Conservation (phyloP, 345 rosid species). For the Camelina laxa region DNA sequence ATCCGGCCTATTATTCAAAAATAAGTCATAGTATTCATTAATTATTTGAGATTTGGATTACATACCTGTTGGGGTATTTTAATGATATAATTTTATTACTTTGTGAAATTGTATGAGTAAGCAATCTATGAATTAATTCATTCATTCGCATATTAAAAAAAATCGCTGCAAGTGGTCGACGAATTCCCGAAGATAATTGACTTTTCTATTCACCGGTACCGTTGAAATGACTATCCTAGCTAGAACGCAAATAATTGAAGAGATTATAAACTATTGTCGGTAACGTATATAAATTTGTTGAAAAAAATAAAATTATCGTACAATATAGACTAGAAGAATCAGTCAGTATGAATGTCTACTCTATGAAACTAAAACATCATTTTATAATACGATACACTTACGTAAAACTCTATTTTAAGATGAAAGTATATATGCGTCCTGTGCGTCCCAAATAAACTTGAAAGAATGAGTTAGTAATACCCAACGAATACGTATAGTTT, state of each 20-base stretch:
- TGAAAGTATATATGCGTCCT: no score
- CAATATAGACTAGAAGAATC: slow-evolving; percentile 6
- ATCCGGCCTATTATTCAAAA: neutral
- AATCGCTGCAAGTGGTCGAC: neutral
- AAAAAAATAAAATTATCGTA: neutral
- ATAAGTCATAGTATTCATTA: neutral
- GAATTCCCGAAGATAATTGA: slow-evolving; percentile 16
- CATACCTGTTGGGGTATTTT: neutral
- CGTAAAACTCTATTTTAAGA: neutral
- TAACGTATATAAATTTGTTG: neutral
- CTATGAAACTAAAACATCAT: slow-evolving; percentile 9
- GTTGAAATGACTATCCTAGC: neutral
- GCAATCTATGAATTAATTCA: neutral
- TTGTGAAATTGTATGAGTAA: neutral
- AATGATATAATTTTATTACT: no score
- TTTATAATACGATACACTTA: neutral
- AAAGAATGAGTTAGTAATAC: slow-evolving; percentile 3
- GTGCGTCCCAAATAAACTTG: neutral
- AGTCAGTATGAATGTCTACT: slow-evolving; percentile 4
- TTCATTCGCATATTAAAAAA: neutral
- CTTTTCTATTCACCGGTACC: neutral
- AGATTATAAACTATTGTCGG: neutral
- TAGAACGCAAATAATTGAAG: neutral
- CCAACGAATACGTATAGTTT: neutral
- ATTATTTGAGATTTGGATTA: neutral